These are phyloP conservation scores for Neurospora intermedia DNA, from an alignment of 495 filamentous ascomycete species.

Conservation along the genomic window DNA sequence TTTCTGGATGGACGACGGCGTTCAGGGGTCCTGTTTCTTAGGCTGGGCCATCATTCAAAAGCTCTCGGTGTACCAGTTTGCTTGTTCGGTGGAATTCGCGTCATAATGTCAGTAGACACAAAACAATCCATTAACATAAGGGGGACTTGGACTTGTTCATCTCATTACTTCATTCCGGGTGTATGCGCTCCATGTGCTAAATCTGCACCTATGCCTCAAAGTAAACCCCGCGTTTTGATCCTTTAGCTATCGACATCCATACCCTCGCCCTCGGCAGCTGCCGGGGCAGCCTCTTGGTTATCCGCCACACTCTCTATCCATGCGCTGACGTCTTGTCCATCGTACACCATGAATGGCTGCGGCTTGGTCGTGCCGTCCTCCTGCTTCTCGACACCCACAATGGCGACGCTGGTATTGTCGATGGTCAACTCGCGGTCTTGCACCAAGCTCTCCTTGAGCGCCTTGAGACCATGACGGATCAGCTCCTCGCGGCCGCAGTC, in stretches of 20 bases:
- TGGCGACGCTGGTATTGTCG: constrained; percentile 86
- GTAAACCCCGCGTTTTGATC: neutral
- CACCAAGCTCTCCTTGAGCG: constrained; percentile 87
- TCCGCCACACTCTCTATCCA: constrained; percentile 59
- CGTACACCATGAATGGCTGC: constrained; percentile 85
- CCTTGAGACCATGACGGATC: constrained; percentile 77
- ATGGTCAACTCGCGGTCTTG: constrained; percentile 97
- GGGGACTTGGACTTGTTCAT: neutral
- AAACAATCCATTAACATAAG: neutral
- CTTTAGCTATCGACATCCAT: constrained; percentile 71
- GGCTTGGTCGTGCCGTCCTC: constrained; percentile 42
- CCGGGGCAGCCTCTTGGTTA: constrained; percentile 41
- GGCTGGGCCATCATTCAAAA: neutral
- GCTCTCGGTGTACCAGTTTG: neutral
- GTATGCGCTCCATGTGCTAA: neutral
- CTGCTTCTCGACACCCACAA: constrained; percentile 50
- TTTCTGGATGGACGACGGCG: neutral
- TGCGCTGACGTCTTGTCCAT: constrained; percentile 75
- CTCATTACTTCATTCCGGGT: neutral
- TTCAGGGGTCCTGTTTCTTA: neutral
- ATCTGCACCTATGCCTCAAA: neutral
- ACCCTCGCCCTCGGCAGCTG: constrained; percentile 38
- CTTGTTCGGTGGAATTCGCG: neutral
- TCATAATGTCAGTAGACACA: neutral
- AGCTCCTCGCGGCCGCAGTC: constrained; percentile 69